A percentile compares a stretch with the other conserved stretches of the same genome.
Conservation (phyloP, 768 basidiomycete genomes). For the Termitomyces sp. region DNA sequence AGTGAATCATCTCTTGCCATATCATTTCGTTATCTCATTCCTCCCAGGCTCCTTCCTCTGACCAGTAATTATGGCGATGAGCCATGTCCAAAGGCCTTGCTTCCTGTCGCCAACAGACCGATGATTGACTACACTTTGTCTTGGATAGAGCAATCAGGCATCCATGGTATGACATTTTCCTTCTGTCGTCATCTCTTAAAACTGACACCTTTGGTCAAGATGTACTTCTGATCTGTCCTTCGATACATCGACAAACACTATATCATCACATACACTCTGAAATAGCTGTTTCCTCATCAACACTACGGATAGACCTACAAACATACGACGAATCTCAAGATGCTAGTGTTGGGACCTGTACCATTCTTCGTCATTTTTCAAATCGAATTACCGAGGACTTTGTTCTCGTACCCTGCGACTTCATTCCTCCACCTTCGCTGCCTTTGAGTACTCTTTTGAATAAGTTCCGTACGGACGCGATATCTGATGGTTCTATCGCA, state of each 20-base stretch:
- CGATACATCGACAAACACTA: conserved; percentile 68
- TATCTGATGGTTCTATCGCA: conserved; percentile 60
- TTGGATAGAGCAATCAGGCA: conserved; percentile 87
- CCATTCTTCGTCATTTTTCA: conserved; percentile 75
- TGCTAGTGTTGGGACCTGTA: conserved; percentile 64
- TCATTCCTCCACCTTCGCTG: conserved; percentile 75
- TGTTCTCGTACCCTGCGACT: conserved; percentile 88
- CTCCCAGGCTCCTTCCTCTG: conserved; percentile 63
- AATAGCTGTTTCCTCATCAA: conserved; percentile 49
- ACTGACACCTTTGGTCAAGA: conserved; percentile 42
- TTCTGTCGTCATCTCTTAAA: background rate
- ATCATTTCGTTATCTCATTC: conserved; percentile 14
- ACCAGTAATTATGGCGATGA: conserved; percentile 78
- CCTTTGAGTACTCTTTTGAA: conserved; percentile 69
- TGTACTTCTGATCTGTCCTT: conserved; percentile 82
- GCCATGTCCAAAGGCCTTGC: conserved; percentile 81
- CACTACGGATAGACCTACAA: conserved; percentile 73
- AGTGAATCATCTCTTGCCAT: conserved; percentile 38
- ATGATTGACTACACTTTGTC: conserved; percentile 79
- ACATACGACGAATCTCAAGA: conserved; percentile 75
- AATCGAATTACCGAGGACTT: conserved; percentile 80
- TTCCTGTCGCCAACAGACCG: conserved; percentile 86
- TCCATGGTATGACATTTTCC: conserved; percentile 53
- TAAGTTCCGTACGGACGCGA: conserved; percentile 73
- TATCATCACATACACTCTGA: conserved; percentile 86